Evolutionary conservation across 2,329 filamentous ascomycete species (phyloP).

Genomic region (Hypoxylon sp.): DNA sequence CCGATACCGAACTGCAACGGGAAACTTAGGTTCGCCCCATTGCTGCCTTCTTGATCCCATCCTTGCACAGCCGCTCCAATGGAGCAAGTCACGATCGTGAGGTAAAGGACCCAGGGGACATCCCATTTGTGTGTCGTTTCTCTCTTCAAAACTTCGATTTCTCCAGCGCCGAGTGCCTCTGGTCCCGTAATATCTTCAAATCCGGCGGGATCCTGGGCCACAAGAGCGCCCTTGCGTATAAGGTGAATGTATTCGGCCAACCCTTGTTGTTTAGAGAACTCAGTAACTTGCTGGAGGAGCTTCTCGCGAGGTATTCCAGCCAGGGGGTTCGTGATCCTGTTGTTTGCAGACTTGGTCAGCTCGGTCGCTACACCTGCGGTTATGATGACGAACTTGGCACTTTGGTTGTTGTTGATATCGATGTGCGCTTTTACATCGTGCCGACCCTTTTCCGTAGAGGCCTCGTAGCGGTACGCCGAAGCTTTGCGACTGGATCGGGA

Average conservation of each 20-base stretch:
- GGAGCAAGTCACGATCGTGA: slow-evolving; percentile 65
- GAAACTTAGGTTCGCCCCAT: slow-evolving; percentile 73
- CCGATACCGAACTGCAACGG: slow-evolving; percentile 35
- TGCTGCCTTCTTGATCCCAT: slow-evolving; percentile 76
- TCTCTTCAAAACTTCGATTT: slow-evolving; percentile 65
- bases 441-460: slow-evolving; percentile 54
- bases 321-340: slow-evolving; percentile 67
- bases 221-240: slow-evolving; percentile 43
- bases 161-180: slow-evolving; percentile 62
- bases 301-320: slow-evolving; percentile 62
- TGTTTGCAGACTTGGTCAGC: slow-evolving; percentile 26
- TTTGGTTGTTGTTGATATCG: slow-evolving; percentile 60
- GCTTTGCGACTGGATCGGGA: slow-evolving; percentile 18
- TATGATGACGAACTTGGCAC: slow-evolving; percentile 57
- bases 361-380: slow-evolving; percentile 7
- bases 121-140: slow-evolving; percentile 75
- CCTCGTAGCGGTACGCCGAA: slow-evolving; percentile 40
- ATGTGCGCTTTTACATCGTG: slow-evolving; percentile 50
- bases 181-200: slow-evolving; percentile 57
- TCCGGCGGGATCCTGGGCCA: slow-evolving; percentile 56
- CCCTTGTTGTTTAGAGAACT: slow-evolving; percentile 35
- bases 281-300: slow-evolving; percentile 64
- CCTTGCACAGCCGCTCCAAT: slow-evolving; percentile 72
- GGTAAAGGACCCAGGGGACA: slow-evolving; percentile 72
- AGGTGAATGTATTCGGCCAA: slow-evolving; percentile 32